These are phyloP conservation scores for Arthrobotrys megalospora DNA, from an alignment of 2,329 filamentous ascomycete species.

Conservation along the genomic window DNA sequence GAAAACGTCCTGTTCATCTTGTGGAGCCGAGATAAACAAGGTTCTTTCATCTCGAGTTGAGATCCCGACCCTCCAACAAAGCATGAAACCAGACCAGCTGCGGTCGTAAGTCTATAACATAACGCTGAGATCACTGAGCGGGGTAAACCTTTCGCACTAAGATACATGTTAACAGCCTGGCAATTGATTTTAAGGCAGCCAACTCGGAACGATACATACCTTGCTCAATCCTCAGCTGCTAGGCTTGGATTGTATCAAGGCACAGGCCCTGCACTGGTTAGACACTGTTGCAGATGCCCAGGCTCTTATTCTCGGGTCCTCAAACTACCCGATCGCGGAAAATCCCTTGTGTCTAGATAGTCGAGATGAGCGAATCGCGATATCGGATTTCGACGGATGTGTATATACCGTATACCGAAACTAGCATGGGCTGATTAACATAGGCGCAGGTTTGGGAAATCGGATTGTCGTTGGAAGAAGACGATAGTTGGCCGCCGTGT, in stretches of 20 bases:
- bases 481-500: no score
- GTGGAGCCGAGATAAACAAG: constrained; percentile 6
- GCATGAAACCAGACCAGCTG: not conserved
- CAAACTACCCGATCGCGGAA: no score
- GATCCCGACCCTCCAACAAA: not conserved
- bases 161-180: not conserved
- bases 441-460: no score
- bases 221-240: not conserved
- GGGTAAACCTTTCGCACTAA: not conserved
- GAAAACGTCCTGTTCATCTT: not conserved
- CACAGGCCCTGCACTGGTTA: constrained; percentile 4
- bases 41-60: constrained; percentile 6
- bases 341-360: no score
- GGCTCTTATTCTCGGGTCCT: not conserved
- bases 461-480: no score
- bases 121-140: not conserved
- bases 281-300: not conserved
- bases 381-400: no score
- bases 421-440: no score
- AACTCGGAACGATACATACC: constrained; percentile 10
- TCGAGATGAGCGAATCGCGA: no score
- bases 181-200: constrained; percentile 12
- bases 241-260: constrained; percentile 4
- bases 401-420: no score
- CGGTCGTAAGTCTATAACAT: not conserved